These are phyloP conservation scores for Hygrophila difformis DNA, from an alignment of 257 asterid genomes.

Conservation along the genomic window DNA sequence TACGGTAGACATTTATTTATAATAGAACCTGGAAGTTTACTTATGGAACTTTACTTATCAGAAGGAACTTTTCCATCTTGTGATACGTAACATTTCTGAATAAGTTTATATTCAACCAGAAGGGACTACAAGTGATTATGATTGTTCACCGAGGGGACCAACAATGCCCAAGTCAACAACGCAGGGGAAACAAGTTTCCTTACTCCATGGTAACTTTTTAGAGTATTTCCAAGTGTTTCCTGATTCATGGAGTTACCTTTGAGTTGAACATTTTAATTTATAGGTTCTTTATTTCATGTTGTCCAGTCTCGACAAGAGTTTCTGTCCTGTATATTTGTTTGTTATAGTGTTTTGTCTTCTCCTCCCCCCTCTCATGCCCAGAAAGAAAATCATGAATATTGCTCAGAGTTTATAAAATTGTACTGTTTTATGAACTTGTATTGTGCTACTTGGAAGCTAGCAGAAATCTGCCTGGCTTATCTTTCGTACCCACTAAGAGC, in stretches of 20 bases:
- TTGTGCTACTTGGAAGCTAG: background rate
- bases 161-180: slow-evolving; percentile 21
- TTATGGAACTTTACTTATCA: too few species aligned
- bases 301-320: too few species aligned
- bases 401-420: too few species aligned
- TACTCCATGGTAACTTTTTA: slow-evolving; percentile 29
- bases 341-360: background rate
- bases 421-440: background rate
- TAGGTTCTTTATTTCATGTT: too few species aligned
- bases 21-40: too few species aligned
- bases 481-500: background rate
- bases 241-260: too few species aligned
- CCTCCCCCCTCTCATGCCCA: background rate
- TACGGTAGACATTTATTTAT: too few species aligned
- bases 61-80: slow-evolving; percentile 15
- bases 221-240: too few species aligned
- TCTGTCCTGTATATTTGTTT: too few species aligned
- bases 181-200: slow-evolving; percentile 29
- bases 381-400: too few species aligned
- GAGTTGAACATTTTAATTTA: too few species aligned
- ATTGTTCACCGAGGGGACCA: slow-evolving; percentile 16
- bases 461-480: background rate
- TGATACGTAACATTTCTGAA: slow-evolving; percentile 21
- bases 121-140: slow-evolving; percentile 24
- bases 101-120: slow-evolving; percentile 43